Conservation (phyloP, 2,329 filamentous ascomycete genomes). For the Trichoderma sp. region DNA sequence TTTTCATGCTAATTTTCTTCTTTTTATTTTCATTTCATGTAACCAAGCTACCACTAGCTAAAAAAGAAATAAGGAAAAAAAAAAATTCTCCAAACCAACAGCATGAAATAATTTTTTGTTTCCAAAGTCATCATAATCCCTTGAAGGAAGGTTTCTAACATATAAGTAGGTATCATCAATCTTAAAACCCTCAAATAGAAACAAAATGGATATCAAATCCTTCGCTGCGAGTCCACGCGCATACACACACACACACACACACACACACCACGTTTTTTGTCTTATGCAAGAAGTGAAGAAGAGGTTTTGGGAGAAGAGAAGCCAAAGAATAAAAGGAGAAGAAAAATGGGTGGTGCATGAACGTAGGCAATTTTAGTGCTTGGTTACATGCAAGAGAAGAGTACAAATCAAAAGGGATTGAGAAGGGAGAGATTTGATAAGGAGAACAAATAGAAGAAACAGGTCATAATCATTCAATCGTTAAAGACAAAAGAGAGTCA, state of each 20-base stretch:
- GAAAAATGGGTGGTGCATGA: neutral
- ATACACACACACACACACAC: slow-evolving; percentile 4
- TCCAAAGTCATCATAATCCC: slow-evolving; percentile 10
- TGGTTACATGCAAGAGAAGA: slow-evolving; percentile 10
- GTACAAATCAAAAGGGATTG: slow-evolving; percentile 10
- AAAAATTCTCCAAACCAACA: slow-evolving; percentile 10
- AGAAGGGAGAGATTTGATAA: slow-evolving; percentile 29
- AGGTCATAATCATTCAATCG: slow-evolving; percentile 19
- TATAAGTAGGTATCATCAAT: slow-evolving; percentile 19
- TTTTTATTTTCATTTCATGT: slow-evolving; percentile 12
- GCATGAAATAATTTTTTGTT: neutral
- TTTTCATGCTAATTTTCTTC: neutral
- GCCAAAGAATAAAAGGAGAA: neutral
- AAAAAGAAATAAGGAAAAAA: neutral
- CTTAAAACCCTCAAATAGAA: neutral
- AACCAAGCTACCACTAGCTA: neutral
- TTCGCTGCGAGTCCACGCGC: slow-evolving; percentile 1
- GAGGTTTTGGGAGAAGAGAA: neutral
- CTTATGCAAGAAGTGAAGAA: slow-evolving; percentile 2
- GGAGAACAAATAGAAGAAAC: slow-evolving; percentile 3
- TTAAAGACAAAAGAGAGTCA: slow-evolving; percentile 21
- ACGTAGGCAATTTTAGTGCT: neutral
- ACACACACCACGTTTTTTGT: slow-evolving; percentile 9
- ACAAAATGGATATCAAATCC: neutral
- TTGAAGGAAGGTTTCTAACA: slow-evolving; percentile 26